Evolutionary conservation across 78 protist species (phyloP), one percentile per base, ranked within the genome.

Genomic region (Dictyostelium capitatum): DNA sequence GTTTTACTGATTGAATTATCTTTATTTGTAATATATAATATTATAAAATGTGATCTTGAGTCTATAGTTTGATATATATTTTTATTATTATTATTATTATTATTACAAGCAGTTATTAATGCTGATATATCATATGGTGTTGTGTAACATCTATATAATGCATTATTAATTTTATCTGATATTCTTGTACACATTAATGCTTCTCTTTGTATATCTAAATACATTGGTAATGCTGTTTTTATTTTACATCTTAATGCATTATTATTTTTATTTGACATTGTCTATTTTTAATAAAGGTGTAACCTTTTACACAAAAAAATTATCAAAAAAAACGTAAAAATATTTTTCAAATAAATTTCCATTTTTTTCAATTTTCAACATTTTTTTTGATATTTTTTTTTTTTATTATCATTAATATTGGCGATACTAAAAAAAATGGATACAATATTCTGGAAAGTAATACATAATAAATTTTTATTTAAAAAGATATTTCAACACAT

Each of bases 141-240:
- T 23, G 43, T 67, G 72, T 83, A 72, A 7, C 54, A 17, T 51
- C 47, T 37, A 32, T 25, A 51, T n/a, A 20, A 28, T 25, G 25
- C 6, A 56, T 72, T 83, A 54, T 83, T 14, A 7, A 83, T 79
- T 10, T 19, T 43, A 47, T 32, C 46, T 23, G 30, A 25, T 25
- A 83, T 12, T 37, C 64, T 72, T 4, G 19, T 82, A 56, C 50
- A 83, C 43, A 72, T 48, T 72, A 48, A 56, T 37, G 56, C 37
- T 17, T 83, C 90, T 56, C 90, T 69, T 0, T 37, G 19, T 5
- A 73, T 69, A 72, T 83, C 81, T 53, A 83, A 19, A 37, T 69
- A 54, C 28, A 54, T 32, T 9, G 80, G 81, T 56, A 53, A 54
- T 30, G 74, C 70, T 56, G 30, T 12, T 23, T 67, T 83, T 23